Percentiles rank a stretch among this genome's conserved stretches.
These are phyloP conservation scores for Pseudohalonectria lignicola DNA, from an alignment of 2,329 filamentous ascomycete genomes.

Conservation along the genomic window DNA sequence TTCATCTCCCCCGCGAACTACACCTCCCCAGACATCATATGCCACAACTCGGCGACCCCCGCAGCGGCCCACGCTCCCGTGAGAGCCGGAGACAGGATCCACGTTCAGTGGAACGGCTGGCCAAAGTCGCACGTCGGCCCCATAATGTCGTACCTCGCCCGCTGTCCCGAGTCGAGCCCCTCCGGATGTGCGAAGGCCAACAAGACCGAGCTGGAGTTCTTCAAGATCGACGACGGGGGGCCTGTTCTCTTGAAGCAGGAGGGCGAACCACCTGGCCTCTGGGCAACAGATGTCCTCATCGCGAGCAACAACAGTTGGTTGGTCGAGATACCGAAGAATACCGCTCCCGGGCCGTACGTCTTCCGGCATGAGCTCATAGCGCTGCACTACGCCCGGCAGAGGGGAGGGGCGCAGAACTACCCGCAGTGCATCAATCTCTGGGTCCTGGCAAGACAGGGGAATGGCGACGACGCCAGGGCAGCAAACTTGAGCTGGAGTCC, in stretches of 20 bases:
- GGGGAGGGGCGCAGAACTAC: constrained; percentile 18
- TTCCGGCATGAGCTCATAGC: constrained; percentile 41
- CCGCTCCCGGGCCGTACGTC: constrained; percentile 37
- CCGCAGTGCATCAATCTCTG: constrained; percentile 18
- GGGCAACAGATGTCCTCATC: constrained; percentile 36
- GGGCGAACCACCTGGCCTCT: constrained; percentile 14
- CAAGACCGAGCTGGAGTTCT: constrained; percentile 26
- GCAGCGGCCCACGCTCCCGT: constrained; percentile 40
- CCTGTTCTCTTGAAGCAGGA: constrained; percentile 14
- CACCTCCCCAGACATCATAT: constrained; percentile 42
- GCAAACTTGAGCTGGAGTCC: neutral
- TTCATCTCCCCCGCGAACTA: constrained; percentile 38
- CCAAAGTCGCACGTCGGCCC: constrained; percentile 38
- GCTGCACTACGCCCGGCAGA: constrained; percentile 14
- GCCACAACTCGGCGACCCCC: constrained; percentile 45
- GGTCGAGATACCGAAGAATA: constrained; percentile 27
- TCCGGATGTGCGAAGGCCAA: constrained; percentile 24
- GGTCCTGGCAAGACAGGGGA: constrained; percentile 6
- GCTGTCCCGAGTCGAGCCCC: constrained; percentile 13
- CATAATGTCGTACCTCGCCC: constrained; percentile 25
- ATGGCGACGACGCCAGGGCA: neutral
- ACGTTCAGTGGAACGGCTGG: constrained; percentile 53
- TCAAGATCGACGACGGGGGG: constrained; percentile 28
- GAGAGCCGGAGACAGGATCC: constrained; percentile 41
- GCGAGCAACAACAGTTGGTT: constrained; percentile 40